Base-by-base conservation (phyloP, 1,139 yeast genomes). In the Blastobotrys apis region DNA sequence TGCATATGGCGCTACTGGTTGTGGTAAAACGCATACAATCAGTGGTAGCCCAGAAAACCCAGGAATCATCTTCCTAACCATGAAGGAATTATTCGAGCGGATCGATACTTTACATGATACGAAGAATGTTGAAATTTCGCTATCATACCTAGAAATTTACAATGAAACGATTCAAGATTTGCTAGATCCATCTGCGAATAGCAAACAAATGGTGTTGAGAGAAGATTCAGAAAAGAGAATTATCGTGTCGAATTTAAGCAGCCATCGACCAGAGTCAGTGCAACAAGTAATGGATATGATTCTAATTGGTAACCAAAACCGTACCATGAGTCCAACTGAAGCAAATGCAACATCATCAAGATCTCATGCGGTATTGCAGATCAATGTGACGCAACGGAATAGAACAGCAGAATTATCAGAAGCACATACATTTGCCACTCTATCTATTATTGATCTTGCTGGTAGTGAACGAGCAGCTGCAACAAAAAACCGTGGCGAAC, bases 1-100 rank as follows among this genome's bases (percentile, higher is more conserved):
- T 68, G 97, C 98, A 1, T 92, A 92, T 61, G 98, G 98, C 1
- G 96, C 96, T 22, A 88, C 98, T 0, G 98, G 98, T 0, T 92
- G 97, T 63, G 98, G 98, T n/a, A 90, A 90, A 61, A 88, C 97
- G 0, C 88, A 84, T 60, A 90, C 97, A 0, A 85, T 90, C 33
- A 77, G 82, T 63, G 96, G 97, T 0, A 76, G 80, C 0, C 73
- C 80, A 0, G 74, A 74, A 1, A 68, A 76, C 30, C 96, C 96
- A 0, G 97, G 96, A 0, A 77, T 90, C 17, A 82, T 87, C 1
- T 85, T 82, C 54, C 66, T 81, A 43, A 82, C 96, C 0, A 81
- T 86, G 83, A 72, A 77, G 53, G 95, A 85, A 51, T 67, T 90
- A 30, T 88, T 82, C 60, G 68, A 69, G 19, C 69, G 72, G 48